Evolutionary conservation across 169 alveolate species (phyloP).

Genomic region (Plasmodium fragile): DNA sequence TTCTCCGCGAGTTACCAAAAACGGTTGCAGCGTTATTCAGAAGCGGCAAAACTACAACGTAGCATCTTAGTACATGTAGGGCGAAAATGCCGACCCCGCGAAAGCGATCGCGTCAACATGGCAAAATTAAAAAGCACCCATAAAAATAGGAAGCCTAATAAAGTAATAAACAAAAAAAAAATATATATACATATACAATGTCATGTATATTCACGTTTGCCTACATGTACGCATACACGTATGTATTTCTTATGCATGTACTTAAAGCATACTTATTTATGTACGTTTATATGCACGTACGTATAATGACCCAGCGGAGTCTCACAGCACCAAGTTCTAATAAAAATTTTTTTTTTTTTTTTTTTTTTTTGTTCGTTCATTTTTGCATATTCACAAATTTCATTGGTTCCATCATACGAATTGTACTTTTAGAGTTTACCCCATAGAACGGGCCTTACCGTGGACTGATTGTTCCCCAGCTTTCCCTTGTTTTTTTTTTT

Average conservation of each 20-base stretch:
- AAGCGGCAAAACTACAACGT: neutral
- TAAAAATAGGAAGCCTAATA: neutral
- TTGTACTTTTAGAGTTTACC: neutral
- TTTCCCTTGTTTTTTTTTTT: neutral
- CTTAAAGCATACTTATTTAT: too few species aligned
- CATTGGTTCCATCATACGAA: neutral
- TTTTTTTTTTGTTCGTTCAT: neutral
- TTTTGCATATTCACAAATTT: neutral
- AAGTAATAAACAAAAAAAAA: neutral
- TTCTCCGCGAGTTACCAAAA: neutral
- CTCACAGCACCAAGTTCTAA: neutral
- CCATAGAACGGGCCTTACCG: neutral
- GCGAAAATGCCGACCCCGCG: neutral
- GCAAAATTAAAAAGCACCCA: neutral
- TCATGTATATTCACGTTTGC: neutral
- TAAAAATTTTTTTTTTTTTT: neutral
- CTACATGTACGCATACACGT: too few species aligned
- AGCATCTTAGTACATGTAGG: neutral
- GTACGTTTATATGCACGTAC: neutral
- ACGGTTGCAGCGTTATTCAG: neutral
- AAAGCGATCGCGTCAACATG: neutral
- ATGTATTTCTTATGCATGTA: too few species aligned
- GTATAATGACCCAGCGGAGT: neutral
- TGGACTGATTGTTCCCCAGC: neutral
- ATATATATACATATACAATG: neutral